phyloP scores from a whole-genome alignment of 1,284 basidiomycete genomes.

The Serendipita sp. region DNA sequence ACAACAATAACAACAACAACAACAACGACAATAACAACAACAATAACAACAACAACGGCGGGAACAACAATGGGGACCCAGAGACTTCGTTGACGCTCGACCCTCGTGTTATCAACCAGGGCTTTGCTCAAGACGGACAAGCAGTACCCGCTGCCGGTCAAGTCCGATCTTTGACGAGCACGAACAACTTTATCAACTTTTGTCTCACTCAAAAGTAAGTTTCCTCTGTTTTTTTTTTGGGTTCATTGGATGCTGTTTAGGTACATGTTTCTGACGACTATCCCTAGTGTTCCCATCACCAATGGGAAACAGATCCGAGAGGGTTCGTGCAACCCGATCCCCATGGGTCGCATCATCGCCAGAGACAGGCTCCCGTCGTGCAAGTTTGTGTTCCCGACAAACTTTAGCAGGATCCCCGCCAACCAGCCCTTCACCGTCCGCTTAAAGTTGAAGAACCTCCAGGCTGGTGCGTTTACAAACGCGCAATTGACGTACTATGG shows the following conservation, averaged over 20 bases:
- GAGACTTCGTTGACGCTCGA: constrained; percentile 22
- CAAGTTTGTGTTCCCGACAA: constrained; percentile 19
- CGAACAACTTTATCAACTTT: constrained; percentile 29
- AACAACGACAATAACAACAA: neutral
- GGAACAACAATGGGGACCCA: neutral
- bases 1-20: neutral
- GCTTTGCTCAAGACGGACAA: constrained; percentile 34
- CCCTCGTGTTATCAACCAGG: constrained; percentile 29
- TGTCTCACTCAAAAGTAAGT: constrained; percentile 4
- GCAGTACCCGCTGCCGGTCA: constrained; percentile 25
- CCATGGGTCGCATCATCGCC: constrained; percentile 11
- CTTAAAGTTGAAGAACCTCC: constrained; percentile 20
- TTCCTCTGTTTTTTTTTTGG: neutral
- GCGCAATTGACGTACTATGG: constrained; percentile 22
- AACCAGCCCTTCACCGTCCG: constrained; percentile 21
- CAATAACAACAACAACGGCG: neutral
- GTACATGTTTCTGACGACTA: neutral
- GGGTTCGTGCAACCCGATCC: constrained; percentile 20
- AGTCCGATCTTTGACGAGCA: constrained; percentile 31
- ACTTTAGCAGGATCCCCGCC: constrained; percentile 19
- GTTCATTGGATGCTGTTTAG: too few species aligned
- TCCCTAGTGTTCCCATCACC: constrained; percentile 11
- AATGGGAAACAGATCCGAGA: constrained; percentile 18
- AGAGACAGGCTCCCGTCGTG: constrained; percentile 9
- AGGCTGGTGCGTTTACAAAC: constrained; percentile 19